Evolutionary conservation across 2,329 filamentous ascomycete genomes (phyloP).

Genomic region (Aspergillus latus): DNA sequence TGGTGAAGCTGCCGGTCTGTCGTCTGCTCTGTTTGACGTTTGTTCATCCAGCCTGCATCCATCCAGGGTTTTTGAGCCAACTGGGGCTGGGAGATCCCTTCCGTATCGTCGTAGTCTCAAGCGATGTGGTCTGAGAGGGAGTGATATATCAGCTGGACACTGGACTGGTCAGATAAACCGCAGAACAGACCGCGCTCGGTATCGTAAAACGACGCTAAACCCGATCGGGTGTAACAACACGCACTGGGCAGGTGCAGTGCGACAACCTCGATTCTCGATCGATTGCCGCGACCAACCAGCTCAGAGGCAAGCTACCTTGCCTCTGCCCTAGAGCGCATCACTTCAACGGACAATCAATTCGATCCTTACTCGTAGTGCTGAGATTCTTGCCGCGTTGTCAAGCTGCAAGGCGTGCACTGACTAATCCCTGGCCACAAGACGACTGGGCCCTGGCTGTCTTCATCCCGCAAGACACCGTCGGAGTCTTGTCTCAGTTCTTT

Average conservation of each 20-base stretch:
- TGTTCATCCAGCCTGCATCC: constrained; percentile 13
- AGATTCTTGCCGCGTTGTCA: neutral
- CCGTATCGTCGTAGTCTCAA: neutral
- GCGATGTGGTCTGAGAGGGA: neutral
- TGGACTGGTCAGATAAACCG: neutral
- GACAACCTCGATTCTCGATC: neutral
- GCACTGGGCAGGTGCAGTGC: neutral
- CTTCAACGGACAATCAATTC: neutral
- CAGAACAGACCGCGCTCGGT: too few relatives aligned
- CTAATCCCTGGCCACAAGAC: constrained; percentile 3
- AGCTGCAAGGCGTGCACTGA: constrained; percentile 4
- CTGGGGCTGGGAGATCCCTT: neutral
- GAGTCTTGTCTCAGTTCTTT: neutral
- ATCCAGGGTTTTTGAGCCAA: constrained; percentile 11
- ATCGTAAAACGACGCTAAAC: constrained; percentile 1
- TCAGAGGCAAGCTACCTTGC: neutral
- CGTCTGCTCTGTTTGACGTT: constrained; percentile 9
- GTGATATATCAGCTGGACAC: constrained; percentile 25
- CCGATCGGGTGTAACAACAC: neutral
- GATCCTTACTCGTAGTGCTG: neutral
- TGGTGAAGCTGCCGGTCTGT: neutral
- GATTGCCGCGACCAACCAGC: neutral
- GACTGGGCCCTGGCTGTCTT: neutral
- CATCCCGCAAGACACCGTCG: constrained; percentile 2
- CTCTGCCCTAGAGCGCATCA: neutral